phyloP scores from a whole-genome alignment of 306 rosid genomes.

The Mimosa bimucronata region DNA sequence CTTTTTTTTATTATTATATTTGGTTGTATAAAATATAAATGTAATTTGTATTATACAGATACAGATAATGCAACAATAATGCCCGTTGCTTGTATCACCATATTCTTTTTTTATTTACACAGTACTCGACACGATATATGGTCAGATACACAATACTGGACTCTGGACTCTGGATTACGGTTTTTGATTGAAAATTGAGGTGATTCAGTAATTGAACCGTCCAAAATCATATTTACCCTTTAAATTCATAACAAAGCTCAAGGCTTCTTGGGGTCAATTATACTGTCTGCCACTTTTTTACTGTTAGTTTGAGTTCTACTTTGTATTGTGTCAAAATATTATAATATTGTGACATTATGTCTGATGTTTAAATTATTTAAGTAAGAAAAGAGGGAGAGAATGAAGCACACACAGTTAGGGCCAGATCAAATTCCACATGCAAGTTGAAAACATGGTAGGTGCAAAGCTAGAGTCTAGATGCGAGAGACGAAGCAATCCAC shows the following conservation, averaged over 20 bases:
- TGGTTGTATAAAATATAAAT: constrained; percentile 37
- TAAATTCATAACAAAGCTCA: not conserved
- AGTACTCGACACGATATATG: not conserved
- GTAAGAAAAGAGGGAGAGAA: not conserved
- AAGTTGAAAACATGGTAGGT: not conserved
- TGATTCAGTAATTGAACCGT: not conserved
- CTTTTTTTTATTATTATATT: constrained; percentile 31
- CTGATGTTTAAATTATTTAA: too few relatives aligned
- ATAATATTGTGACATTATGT: too few relatives aligned
- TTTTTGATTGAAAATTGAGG: not conserved
- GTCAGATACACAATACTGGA: not conserved
- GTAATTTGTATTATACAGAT: constrained; percentile 50
- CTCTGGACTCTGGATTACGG: not conserved
- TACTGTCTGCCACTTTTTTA: too few relatives aligned
- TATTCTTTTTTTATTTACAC: constrained; percentile 3
- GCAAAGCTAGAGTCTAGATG: not conserved
- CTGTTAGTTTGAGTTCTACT: too few relatives aligned
- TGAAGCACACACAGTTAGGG: not conserved
- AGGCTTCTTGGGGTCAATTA: too few relatives aligned
- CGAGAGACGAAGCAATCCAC: not conserved
- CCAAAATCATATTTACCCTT: not conserved
- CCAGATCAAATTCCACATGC: too few relatives aligned
- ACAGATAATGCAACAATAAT: constrained; percentile 74
- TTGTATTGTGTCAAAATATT: too few relatives aligned
- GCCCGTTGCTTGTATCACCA: constrained; percentile 70